Evolutionary conservation across 1,139 yeast species (phyloP), one percentile per base, ranked within the genome.

Genomic region (Pneumocystis oryctolagi): DNA sequence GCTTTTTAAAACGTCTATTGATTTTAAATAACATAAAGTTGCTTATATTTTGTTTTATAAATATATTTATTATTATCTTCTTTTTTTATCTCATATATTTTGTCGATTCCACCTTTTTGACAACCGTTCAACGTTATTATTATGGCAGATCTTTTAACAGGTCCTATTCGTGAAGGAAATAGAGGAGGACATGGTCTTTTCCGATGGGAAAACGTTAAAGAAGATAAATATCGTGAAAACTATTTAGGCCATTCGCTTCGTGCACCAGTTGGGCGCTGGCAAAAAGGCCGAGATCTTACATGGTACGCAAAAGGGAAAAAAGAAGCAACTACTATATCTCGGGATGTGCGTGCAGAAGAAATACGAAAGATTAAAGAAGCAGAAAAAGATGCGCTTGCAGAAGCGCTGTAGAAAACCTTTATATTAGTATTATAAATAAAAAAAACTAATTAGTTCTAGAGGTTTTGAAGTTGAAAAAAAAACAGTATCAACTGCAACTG

Each of bases 151-250:
- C 59, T 57, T 5, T 12, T 35, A 14, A 35, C 30, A 57, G 62
- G 65, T 4, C 66, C 63, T 42, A 67, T 68, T 35, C 65, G 68
- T 6, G 71, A 66, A 12, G 69, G 72, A 20, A 70, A 68, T 6
- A 67, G 73, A n/a, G 73, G 73, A 5, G 73, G 73, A 8, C 65
- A 70, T 35, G 72, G 68, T 25, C 66, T 65, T 20, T 71, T 71
- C 61, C 61, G 66, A 40, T 71, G 73, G 73, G 72, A 70, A 32
- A 62, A 65, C 30, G 71, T 71, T 57, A 70, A 71, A 61, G 62
- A 66, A 32, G 73, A 71, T 63, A 69, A 68, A 34, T 65, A 71
- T 59, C 68, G 70, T 16, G 69, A 65, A 40, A 68, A 70, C 61
- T 71, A 71, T 61, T 67, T 71, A 34, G 73, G 73, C 12, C 68